Base-by-base conservation (phyloP, 1,284 basidiomycete genomes). In the Peniophora sp. region DNA sequence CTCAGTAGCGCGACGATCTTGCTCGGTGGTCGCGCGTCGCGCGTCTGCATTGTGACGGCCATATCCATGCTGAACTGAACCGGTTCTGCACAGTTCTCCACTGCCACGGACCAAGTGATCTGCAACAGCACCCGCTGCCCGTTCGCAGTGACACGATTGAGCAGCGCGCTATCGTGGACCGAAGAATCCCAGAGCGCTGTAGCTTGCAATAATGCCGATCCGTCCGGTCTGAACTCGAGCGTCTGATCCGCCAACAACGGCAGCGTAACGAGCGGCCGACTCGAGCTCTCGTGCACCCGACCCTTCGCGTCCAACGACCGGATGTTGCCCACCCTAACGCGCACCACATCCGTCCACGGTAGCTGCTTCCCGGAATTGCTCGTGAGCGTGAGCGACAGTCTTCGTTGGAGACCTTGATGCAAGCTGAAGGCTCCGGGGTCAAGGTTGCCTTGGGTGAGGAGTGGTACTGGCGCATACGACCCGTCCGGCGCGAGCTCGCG, bases 111-210 rank as follows among this genome's bases (percentile, higher is more conserved):
- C 76, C 87, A 93, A 24, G 74, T 77, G 2, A 97, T 62, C 57
- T 88, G 85, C 32, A 97, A 65, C 34, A 97, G 70, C 9, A 97
- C 76, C 20, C 90, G 83, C 56, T 95, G 90, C 43, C 84, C 84
- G 3, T 79, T 63, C 1, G 80, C 74, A 1, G 96, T 97, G 20
- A 92, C 83, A 15, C 86, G 79, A 65, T 98, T 96, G 53, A 99
- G 76, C 49, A 95, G 73, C 15, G 83, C 67, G 3, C 91, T 94
- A 60, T 94, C 85, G 67, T 98, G 96, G 5, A 92, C 74, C 53
- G 92, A 92, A 2, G 91, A 92, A 68, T 99, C 97, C 96, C 96
- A 99, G 3, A 90, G 73, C 0, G 86, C 86, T 48, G 83, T 78
- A 3, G 83, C 85, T 24, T 73, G 69, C 43, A 96, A 68, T 6